Evolutionary conservation across 2,329 filamentous ascomycete species (phyloP), one percentile per base, ranked within the genome.

Genomic region (Thelonectria discophora): DNA sequence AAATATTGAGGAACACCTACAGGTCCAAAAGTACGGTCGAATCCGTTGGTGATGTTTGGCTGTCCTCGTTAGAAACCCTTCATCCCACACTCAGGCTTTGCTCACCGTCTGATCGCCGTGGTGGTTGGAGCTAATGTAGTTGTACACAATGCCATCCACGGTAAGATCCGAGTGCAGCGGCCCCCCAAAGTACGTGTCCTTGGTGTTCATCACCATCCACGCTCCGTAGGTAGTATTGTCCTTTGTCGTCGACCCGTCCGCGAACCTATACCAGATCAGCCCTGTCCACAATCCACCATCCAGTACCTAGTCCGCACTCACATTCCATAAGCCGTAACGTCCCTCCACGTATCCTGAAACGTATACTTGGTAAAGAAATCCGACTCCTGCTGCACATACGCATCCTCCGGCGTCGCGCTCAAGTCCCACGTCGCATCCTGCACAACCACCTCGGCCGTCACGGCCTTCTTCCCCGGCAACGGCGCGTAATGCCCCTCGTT

Each of bases 361-460:
- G 84, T 88, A 67, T 89, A 89, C 71, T 90, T 90, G 20, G 87
- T 89, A 68, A 88, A 90, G 72, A 88, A 89, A 47, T 88, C 83
- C 2, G 84, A 79, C 58, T 84, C 81, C 47, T 86, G 76, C 39
- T 81, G 72, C 0, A 86, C 83, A 67, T 89, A 89, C 0, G 82
- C 77, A 68, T 87, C 84, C 15, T 82, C 69, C 0, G 82, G 81
- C 0, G 82, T 82, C 48, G 84, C 84, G 24, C 84, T 83, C 13
- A 89, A 71, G 48, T 85, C 84, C 85, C 86, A 89, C 0, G 87
- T 88, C 5, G 87, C 86, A 73, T 90, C 87, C 70, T 89, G 87
- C 4, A 89, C 86, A 2, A 80, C 79, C 9, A 84, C 72, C 51
- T 83, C 72, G 3, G 77, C 76, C 0, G 75, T 69, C 13, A 77